Evolutionary conservation across 2,329 filamentous ascomycete species (phyloP).

Genomic region (Penicillium olsonii): DNA sequence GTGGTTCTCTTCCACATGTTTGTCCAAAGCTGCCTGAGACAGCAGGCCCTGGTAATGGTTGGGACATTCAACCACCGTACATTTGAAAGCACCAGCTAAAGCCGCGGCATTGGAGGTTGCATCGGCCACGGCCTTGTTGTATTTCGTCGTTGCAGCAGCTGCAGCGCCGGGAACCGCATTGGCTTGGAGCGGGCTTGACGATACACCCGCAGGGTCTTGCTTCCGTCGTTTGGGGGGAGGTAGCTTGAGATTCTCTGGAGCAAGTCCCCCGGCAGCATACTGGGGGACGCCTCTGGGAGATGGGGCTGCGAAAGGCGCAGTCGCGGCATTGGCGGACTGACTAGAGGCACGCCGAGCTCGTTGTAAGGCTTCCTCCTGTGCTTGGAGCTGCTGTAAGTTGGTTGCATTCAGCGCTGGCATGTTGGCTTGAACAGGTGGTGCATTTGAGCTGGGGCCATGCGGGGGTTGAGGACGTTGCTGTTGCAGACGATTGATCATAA

Average conservation of each 20-base stretch:
- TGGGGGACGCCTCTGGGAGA: conserved; percentile 60
- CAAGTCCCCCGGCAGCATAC: conserved; percentile 54
- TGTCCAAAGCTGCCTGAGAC: conserved; percentile 55
- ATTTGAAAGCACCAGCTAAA: conserved; percentile 53
- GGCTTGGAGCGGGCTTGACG: conserved; percentile 27
- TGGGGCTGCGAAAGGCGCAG: conserved; percentile 55
- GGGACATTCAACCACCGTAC: conserved; percentile 55
- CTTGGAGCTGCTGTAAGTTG: conserved; percentile 49
- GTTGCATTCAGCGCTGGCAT: conserved; percentile 45
- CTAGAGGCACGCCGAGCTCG: conserved; percentile 40
- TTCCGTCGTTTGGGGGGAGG: conserved; percentile 60
- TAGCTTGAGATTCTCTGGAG: conserved; percentile 59
- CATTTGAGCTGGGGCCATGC: conserved; percentile 20
- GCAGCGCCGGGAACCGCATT: conserved; percentile 26
- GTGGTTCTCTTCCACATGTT: conserved; percentile 57
- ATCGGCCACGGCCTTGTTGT: conserved; percentile 42
- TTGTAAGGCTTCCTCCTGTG: conserved; percentile 48
- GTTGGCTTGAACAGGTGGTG: conserved; percentile 26
- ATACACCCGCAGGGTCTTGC: conserved; percentile 46
- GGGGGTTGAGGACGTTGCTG: conserved; percentile 30
- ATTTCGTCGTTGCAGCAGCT: conserved; percentile 30
- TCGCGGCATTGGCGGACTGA: conserved; percentile 45
- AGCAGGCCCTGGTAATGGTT: conserved; percentile 57
- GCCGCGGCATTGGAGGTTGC: conserved; percentile 43
- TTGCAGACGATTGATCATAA: conserved; percentile 39